Conservation (phyloP, 2,329 filamentous ascomycete species). For the Xylaria sp. region DNA sequence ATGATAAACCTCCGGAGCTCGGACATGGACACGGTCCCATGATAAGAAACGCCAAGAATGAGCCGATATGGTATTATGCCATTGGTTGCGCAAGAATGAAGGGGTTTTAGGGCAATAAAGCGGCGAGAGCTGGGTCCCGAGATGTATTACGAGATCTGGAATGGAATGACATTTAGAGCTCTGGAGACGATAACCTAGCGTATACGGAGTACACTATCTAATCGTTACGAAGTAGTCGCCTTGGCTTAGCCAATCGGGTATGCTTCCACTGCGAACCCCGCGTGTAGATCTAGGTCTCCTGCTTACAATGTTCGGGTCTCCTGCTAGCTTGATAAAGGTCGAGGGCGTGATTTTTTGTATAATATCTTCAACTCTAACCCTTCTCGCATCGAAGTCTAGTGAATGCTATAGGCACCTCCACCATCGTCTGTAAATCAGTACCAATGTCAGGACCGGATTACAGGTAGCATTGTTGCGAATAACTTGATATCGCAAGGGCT, state of each 20-base stretch:
- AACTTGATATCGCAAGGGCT: too few relatives aligned
- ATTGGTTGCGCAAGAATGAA: slow-evolving; percentile 30
- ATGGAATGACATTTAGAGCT: slow-evolving; percentile 38
- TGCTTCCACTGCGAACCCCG: slow-evolving; percentile 15
- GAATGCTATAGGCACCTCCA: too few relatives aligned
- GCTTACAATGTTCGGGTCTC: too few relatives aligned
- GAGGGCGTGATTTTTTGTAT: too few relatives aligned
- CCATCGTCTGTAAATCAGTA: too few relatives aligned
- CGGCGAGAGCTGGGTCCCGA: slow-evolving; percentile 7
- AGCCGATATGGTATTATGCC: slow-evolving; percentile 33
- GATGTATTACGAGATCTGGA: slow-evolving; percentile 19
- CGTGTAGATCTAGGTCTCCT: background rate
- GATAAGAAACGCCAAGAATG: slow-evolving; percentile 35
- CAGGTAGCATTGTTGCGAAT: too few relatives aligned
- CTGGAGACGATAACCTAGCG: slow-evolving; percentile 40
- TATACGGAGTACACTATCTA: slow-evolving; percentile 25
- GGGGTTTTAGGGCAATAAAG: slow-evolving; percentile 11
- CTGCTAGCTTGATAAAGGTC: too few relatives aligned
- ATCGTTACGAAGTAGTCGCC: slow-evolving; percentile 18
- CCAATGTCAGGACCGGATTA: too few relatives aligned
- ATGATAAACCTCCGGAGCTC: slow-evolving; percentile 39
- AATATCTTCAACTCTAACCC: too few relatives aligned
- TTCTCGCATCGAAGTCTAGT: too few relatives aligned
- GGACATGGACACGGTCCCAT: slow-evolving; percentile 29
- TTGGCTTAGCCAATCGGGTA: slow-evolving; percentile 32